Evolutionary conservation across 1,284 basidiomycete genomes (phyloP).

Genomic region (Neotropicomus parvogracilis): DNA sequence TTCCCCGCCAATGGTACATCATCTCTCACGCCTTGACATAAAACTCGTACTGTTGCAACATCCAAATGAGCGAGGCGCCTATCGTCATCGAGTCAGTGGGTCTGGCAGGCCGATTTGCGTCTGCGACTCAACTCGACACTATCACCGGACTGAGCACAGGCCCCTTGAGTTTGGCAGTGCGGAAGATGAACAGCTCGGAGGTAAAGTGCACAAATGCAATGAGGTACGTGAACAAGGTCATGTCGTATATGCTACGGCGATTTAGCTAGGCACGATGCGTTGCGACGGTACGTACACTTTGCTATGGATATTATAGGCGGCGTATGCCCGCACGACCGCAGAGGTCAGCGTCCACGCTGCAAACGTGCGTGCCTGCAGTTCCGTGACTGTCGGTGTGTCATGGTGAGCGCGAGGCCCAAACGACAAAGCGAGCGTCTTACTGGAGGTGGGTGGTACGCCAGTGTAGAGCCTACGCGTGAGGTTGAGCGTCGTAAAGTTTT

Average conservation of each 20-base stretch:
- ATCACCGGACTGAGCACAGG: constrained; percentile 77
- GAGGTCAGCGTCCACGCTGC: constrained; percentile 86
- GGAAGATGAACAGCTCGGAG: constrained; percentile 82
- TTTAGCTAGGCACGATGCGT: constrained; percentile 9
- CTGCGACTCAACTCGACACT: constrained; percentile 72
- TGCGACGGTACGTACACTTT: constrained; percentile 56
- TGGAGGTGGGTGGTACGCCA: constrained; percentile 47
- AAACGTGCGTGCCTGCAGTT: constrained; percentile 83
- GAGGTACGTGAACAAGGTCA: constrained; percentile 83
- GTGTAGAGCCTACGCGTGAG: constrained; percentile 78
- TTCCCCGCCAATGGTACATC: neutral
- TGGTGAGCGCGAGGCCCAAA: neutral
- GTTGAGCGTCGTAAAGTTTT: constrained; percentile 77
- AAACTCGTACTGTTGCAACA: constrained; percentile 72
- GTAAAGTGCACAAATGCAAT: constrained; percentile 89
- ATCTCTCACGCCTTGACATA: constrained; percentile 48
- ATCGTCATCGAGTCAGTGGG: constrained; percentile 16
- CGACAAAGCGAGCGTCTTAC: constrained; percentile 22
- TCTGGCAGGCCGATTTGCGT: neutral
- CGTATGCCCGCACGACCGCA: constrained; percentile 76
- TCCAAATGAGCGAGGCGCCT: constrained; percentile 78
- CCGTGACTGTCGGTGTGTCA: constrained; percentile 57
- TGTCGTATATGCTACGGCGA: constrained; percentile 78
- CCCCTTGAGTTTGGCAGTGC: constrained; percentile 64
- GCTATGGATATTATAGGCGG: constrained; percentile 82